phyloP scores from a whole-genome alignment of 2,329 filamentous ascomycete species.

The Diaporthe vaccinii region DNA sequence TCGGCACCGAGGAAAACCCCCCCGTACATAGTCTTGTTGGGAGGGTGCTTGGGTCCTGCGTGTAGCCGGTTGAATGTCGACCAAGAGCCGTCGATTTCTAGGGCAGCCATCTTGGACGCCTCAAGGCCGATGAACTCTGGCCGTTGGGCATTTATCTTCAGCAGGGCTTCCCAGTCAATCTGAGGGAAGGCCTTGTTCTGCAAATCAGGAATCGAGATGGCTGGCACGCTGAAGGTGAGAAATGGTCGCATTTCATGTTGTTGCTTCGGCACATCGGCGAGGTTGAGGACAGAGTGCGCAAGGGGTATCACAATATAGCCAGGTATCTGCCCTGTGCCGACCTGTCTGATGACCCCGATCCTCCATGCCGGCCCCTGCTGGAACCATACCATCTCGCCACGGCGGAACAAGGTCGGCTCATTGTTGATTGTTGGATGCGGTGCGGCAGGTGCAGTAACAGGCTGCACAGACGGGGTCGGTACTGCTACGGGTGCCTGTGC shows the following conservation, averaged over 20 bases:
- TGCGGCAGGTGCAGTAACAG: conserved; percentile 5
- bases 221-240: conserved; percentile 54
- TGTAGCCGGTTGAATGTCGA: conserved; percentile 50
- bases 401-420: conserved; percentile 47
- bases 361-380: conserved; percentile 51
- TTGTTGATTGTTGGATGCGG: conserved; percentile 30
- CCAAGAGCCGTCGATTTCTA: conserved; percentile 52
- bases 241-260: conserved; percentile 52
- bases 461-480: conserved; percentile 2
- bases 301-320: conserved; percentile 50
- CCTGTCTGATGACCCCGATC: conserved; percentile 49
- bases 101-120: conserved; percentile 54
- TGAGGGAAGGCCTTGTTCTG: conserved; percentile 46
- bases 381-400: conserved; percentile 54
- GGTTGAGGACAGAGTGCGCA: conserved; percentile 46
- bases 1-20: conserved; percentile 55
- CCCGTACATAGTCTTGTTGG: conserved; percentile 44
- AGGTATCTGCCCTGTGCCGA: conserved; percentile 38
- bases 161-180: conserved; percentile 49
- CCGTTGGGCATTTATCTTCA: conserved; percentile 35
- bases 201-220: conserved; percentile 44
- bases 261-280: conserved; percentile 44
- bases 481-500: background rate
- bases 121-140: conserved; percentile 51
- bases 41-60: conserved; percentile 41